Evolutionary conservation across 2,329 filamentous ascomycete genomes (phyloP).

Genomic region (Microsporum canis): DNA sequence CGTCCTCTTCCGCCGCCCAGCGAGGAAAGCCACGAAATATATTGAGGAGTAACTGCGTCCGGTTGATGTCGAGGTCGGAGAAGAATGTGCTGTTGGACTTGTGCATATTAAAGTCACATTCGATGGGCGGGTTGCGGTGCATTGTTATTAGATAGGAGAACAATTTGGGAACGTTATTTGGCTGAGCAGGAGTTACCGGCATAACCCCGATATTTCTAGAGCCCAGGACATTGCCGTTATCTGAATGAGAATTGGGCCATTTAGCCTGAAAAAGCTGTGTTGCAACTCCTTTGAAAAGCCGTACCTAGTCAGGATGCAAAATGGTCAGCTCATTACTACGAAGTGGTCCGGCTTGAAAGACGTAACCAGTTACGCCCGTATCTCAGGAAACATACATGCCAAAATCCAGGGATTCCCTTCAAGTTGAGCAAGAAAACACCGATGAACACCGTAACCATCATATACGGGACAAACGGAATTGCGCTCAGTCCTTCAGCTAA

Average conservation of each 20-base stretch:
- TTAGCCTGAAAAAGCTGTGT: background rate
- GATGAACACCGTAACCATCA: background rate
- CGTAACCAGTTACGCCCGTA: background rate
- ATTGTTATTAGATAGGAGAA: conserved; percentile 5
- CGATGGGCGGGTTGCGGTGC: conserved; percentile 9
- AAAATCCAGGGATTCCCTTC: conserved; percentile 4
- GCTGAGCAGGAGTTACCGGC: background rate
- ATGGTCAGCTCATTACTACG: background rate
- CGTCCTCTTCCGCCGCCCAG: background rate
- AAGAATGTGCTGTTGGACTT: conserved; percentile 17
- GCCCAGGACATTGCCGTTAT: background rate
- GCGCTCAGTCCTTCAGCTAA: background rate
- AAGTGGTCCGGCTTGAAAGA: background rate
- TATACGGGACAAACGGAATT: background rate
- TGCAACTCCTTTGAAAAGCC: conserved; percentile 5
- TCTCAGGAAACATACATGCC: conserved; percentile 3
- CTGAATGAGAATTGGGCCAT: background rate
- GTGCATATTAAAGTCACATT: conserved; percentile 17
- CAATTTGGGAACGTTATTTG: background rate
- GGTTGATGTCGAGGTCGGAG: conserved; percentile 15
- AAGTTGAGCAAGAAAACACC: background rate
- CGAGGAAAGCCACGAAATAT: conserved; percentile 8
- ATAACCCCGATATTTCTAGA: background rate
- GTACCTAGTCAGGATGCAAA: background rate
- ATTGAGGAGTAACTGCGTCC: conserved; percentile 9